Evolutionary conservation across 345 rosid species (phyloP).

Genomic region (Brassica juncea): DNA sequence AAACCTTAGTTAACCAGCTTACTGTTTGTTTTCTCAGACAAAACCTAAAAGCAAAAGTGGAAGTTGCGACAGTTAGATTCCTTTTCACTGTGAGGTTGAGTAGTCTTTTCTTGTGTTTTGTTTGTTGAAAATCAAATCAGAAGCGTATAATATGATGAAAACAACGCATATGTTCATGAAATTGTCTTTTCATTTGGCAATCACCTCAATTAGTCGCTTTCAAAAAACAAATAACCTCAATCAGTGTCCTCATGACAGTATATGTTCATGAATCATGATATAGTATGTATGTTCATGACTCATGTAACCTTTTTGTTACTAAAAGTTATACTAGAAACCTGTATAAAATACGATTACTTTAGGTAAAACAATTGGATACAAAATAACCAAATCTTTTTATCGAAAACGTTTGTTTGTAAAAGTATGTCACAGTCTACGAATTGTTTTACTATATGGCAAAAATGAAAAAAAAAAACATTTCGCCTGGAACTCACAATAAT

Average conservation of each 20-base stretch:
- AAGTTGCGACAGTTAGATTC: constrained; percentile 31
- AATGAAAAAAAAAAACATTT: background rate
- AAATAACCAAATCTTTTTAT: background rate
- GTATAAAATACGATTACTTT: background rate
- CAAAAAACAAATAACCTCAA: background rate
- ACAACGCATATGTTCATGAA: constrained; percentile 18
- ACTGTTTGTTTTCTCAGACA: background rate
- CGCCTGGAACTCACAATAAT: background rate
- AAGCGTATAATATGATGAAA: background rate
- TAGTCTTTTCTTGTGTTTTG: constrained; percentile 30
- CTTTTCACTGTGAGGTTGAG: constrained; percentile 21
- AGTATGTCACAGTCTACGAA: background rate
- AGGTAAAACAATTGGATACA: background rate
- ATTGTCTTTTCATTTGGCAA: constrained; percentile 5
- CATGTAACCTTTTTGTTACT: background rate
- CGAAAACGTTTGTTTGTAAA: background rate
- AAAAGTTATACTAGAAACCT: background rate
- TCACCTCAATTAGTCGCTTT: background rate
- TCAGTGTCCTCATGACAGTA: background rate
- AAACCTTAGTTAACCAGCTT: background rate
- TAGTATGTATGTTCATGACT: too few relatives aligned
- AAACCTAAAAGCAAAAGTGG: constrained; percentile 32
- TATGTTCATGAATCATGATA: background rate
- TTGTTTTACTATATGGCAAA: background rate
- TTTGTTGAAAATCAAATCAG: constrained; percentile 19